Percentiles rank a stretch among this genome's conserved stretches.
phyloP scores from a whole-genome alignment of 768 basidiomycete genomes.

The Clitopilus hobsonii region DNA sequence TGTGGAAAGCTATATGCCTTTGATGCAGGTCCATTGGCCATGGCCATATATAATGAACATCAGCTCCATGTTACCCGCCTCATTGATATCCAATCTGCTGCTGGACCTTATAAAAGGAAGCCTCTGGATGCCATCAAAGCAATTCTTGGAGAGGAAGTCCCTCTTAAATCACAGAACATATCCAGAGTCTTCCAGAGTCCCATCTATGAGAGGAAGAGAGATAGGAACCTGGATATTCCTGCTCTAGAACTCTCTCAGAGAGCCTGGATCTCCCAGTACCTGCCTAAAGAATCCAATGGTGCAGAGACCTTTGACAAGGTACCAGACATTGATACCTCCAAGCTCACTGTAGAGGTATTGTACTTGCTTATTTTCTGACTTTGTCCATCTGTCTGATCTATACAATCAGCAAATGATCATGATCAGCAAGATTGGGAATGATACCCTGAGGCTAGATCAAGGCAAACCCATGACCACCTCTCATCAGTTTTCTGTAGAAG shows the following conservation, averaged over 20 bases:
- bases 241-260: constrained; percentile 33
- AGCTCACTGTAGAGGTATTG: constrained; percentile 30
- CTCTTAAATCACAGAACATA: constrained; percentile 33
- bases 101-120: constrained; percentile 27
- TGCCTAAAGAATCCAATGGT: constrained; percentile 37
- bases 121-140: constrained; percentile 35
- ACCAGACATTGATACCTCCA: constrained; percentile 37
- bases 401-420: constrained; percentile 31
- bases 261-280: constrained; percentile 47
- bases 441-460: constrained; percentile 41
- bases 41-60: constrained; percentile 41
- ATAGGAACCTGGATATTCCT: constrained; percentile 18
- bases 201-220: constrained; percentile 23
- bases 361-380: too few species aligned
- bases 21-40: constrained; percentile 44
- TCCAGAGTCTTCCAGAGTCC: constrained; percentile 29
- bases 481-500: constrained; percentile 33
- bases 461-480: constrained; percentile 38
- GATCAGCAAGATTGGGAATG: constrained; percentile 40
- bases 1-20: constrained; percentile 47
- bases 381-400: too few species aligned
- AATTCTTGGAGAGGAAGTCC: constrained; percentile 31
- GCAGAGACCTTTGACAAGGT: constrained; percentile 37
- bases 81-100: constrained; percentile 56
- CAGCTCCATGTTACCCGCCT: constrained; percentile 39